phyloP scores from a whole-genome alignment of 805 yeast species.

The Osmozyma mogii region DNA sequence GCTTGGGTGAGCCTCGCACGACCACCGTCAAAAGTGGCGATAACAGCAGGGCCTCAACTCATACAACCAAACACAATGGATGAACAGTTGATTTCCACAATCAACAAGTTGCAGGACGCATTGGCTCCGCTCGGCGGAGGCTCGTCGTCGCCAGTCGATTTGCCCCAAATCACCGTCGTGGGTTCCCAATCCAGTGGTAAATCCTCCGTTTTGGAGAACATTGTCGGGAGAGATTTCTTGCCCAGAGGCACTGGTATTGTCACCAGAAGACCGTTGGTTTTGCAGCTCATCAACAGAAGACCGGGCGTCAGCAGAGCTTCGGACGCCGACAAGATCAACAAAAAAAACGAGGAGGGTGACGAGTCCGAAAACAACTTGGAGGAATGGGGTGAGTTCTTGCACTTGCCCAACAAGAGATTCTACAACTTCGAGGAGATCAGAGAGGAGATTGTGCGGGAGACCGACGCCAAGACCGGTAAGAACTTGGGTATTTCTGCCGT shows the following conservation, averaged over 20 bases:
- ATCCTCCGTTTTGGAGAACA: constrained; percentile 82
- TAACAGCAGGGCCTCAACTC: too few relatives aligned
- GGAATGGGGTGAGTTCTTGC: constrained; percentile 98
- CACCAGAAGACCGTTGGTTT: constrained; percentile 78
- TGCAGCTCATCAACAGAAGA: constrained; percentile 71
- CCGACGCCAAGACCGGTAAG: constrained; percentile 73
- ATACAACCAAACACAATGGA: constrained; percentile 65
- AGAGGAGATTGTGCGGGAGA: constrained; percentile 84
- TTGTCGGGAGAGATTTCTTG: constrained; percentile 83
- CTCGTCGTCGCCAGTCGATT: constrained; percentile 78
- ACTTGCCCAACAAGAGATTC: constrained; percentile 81
- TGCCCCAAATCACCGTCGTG: constrained; percentile 92
- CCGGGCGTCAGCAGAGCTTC: constrained; percentile 19
- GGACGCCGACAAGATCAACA: constrained; percentile 34
- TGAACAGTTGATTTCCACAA: constrained; percentile 71
- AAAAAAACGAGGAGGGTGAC: constrained; percentile 36
- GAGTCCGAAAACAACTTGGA: constrained; percentile 62
- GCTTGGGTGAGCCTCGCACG: too few relatives aligned
- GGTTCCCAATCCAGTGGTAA: constrained; percentile 90
- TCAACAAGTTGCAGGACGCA: constrained; percentile 92
- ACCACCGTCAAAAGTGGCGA: too few relatives aligned
- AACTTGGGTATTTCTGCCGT: constrained; percentile 84
- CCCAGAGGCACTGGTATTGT: constrained; percentile 93
- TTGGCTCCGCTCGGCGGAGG: constrained; percentile 93
- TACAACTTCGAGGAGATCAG: constrained; percentile 85